These are phyloP conservation scores for Abrus precatorius DNA, from an alignment of 306 rosid species.

Conservation along the genomic window DNA sequence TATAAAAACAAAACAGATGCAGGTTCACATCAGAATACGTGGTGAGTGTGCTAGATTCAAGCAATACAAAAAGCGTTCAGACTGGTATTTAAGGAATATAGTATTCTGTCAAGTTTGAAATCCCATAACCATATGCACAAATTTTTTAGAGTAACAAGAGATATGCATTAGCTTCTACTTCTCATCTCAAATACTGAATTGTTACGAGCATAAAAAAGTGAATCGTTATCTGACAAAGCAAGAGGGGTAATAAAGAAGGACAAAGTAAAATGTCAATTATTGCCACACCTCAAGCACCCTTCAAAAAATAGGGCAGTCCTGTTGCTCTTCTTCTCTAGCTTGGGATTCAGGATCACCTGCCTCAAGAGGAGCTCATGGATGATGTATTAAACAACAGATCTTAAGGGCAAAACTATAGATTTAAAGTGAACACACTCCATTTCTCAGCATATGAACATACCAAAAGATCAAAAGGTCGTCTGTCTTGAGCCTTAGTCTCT, in stretches of 20 bases:
- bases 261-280: not conserved
- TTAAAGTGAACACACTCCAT: constrained; percentile 31
- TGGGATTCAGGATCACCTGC: constrained; percentile 87
- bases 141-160: not conserved
- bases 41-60: not conserved
- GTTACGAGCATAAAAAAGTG: constrained; percentile 7
- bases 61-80: not conserved
- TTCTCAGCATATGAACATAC: constrained; percentile 60
- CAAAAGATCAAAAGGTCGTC: constrained; percentile 91
- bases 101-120: constrained; percentile 20
- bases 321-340: constrained; percentile 78
- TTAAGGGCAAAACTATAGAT: constrained; percentile 30
- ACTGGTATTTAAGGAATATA: not conserved
- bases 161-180: not conserved
- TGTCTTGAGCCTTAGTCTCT: constrained; percentile 78
- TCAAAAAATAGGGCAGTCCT: constrained; percentile 86
- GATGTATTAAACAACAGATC: constrained; percentile 46
- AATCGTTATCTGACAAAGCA: constrained; percentile 8
- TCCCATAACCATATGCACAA: constrained; percentile 23
- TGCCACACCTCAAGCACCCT: constrained; percentile 89
- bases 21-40: constrained; percentile 36
- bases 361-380: constrained; percentile 62
- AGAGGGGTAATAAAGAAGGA: not conserved
- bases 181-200: constrained; percentile 25
- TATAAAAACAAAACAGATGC: constrained; percentile 9